Evolutionary conservation across 2,329 filamentous ascomycete genomes (phyloP), one percentile per base, ranked within the genome.

Genomic region (Acrocalymma vagum): DNA sequence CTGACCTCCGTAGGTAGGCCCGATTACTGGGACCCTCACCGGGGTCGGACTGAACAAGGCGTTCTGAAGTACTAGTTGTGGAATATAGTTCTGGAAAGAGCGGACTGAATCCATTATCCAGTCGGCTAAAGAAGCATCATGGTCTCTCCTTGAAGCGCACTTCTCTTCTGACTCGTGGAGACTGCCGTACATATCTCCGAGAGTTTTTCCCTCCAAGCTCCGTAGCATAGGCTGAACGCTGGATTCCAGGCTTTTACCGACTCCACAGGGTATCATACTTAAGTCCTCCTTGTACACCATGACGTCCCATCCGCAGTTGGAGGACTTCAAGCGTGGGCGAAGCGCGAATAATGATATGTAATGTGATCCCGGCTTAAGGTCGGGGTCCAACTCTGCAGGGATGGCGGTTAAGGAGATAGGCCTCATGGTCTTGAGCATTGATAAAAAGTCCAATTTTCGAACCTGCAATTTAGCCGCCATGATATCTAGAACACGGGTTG

Each of bases 381-480:
- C 44, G 23, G 48, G 55, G 27, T 13, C 35, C 41, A 11, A 32
- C 16, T 53, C 32, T 52, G 78, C 76, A 37, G 7, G 69, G 72
- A 21, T 69, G 67, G 29, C 73, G 68, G 34, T 27, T 26, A 74
- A 71, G 1, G 77, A 73, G 56, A 85, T 87, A 6, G 75, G 74
- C n/a, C 80, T 78, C 80, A 94, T 88, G 18, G 78, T 75, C n/a
- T 75, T 72, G 13, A 94, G 70, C 42, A 83, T 83, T 7, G 69
- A 63, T 27, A 78, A 76, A 5, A 94, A 72, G 13, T 80, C 78
- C 1, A 72, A 66, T 5, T 76, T 73, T 38, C 83, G 78, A 39
- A 93, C 83, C 60, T 91, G 86, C 78, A 94, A 87, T 42, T 81
- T 84, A 16, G 81, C 76, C 18, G 84, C 79, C 49, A 94, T 82